phyloP scores from a whole-genome alignment of 352 stramenopile genomes.

The Globisporangium mamillatum region DNA sequence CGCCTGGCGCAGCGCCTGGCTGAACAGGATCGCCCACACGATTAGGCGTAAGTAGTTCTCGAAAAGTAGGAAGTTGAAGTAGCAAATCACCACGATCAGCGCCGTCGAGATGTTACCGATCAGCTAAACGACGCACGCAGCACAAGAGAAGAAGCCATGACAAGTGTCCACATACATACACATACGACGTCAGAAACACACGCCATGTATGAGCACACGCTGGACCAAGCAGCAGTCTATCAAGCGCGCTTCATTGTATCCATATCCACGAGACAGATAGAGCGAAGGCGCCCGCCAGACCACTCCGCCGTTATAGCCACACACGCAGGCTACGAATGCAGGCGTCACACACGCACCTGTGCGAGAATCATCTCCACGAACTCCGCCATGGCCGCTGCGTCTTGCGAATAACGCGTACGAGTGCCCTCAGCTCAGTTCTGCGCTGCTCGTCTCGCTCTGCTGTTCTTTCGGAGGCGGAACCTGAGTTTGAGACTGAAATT shows the following conservation, averaged over 20 bases:
- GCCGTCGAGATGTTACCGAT: conserved; percentile 87
- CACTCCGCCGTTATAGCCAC: not conserved
- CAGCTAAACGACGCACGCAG: conserved; percentile 31
- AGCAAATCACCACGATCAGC: conserved; percentile 82
- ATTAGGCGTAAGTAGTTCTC: conserved; percentile 88
- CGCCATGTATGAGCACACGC: not conserved
- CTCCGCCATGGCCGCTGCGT: conserved; percentile 49
- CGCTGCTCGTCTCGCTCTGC: not conserved
- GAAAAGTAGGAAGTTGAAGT: conserved; percentile 90
- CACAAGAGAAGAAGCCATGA: conserved; percentile 5
- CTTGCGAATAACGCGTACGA: not conserved
- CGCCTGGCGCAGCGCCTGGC: conserved; percentile 77
- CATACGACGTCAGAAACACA: not conserved
- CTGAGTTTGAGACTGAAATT: not conserved
- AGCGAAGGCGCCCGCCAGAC: no score
- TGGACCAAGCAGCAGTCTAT: no score
- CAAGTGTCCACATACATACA: not conserved
- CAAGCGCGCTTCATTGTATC: not conserved
- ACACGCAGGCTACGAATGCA: not conserved
- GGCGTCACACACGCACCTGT: conserved; percentile 51
- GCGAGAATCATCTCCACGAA: conserved; percentile 84
- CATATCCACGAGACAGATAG: not conserved
- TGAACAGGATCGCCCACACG: conserved; percentile 86
- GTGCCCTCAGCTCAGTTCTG: not conserved
- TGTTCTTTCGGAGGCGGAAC: not conserved